These are phyloP conservation scores for Diplodia intermedia DNA, from an alignment of 2,329 filamentous ascomycete species.

Conservation along the genomic window DNA sequence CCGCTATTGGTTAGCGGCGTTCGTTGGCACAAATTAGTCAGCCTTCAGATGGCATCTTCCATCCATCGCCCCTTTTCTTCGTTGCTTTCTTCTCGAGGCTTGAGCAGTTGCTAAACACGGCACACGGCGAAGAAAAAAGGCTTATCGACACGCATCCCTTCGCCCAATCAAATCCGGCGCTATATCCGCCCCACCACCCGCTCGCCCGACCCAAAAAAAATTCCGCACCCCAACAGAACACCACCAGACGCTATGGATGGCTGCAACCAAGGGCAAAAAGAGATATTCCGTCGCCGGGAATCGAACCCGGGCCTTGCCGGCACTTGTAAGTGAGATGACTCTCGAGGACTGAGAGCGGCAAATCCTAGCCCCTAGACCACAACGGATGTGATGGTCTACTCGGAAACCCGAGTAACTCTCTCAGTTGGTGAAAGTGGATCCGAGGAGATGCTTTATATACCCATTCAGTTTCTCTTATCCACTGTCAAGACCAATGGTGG, in stretches of 20 bases:
- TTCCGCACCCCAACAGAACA: neutral
- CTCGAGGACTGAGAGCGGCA: slow-evolving; percentile 25
- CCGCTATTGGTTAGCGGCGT: too few relatives aligned
- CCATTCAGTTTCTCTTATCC: neutral
- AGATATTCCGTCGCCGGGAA: slow-evolving; percentile 26
- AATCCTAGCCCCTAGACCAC: slow-evolving; percentile 31
- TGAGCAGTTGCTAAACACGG: neutral
- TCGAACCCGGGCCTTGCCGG: slow-evolving; percentile 30
- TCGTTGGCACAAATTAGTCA: too few relatives aligned
- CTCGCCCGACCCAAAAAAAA: slow-evolving; percentile 3
- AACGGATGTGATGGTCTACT: slow-evolving; percentile 25
- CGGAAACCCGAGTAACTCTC: slow-evolving; percentile 15
- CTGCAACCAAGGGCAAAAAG: slow-evolving; percentile 3
- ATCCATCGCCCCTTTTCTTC: neutral
- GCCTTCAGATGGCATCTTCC: neutral
- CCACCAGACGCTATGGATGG: neutral
- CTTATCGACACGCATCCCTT: neutral
- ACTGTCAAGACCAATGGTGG: too few relatives aligned
- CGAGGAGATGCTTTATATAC: neutral
- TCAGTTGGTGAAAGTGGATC: neutral
- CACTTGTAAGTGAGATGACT: slow-evolving; percentile 20
- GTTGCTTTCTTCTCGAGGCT: neutral
- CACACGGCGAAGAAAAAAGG: neutral
- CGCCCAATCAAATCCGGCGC: neutral
- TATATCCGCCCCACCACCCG: slow-evolving; percentile 5